Evolutionary conservation across 2,329 filamentous ascomycete genomes (phyloP), one percentile per base, ranked within the genome.

Genomic region (Clarireedia monteithiana): DNA sequence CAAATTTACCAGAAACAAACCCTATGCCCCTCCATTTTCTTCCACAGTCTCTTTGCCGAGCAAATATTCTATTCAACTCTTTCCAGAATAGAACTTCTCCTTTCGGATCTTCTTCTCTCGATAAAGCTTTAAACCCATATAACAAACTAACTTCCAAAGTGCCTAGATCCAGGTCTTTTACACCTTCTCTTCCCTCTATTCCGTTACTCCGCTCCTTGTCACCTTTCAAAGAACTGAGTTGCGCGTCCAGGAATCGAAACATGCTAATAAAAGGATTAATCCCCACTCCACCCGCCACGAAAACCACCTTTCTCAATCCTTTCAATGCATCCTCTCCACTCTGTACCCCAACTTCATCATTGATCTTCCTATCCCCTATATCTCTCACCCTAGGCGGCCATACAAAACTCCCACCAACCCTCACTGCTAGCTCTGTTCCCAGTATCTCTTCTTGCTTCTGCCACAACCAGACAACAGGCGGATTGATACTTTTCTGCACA

Each of bases 351-450:
- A 3, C 9, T 15, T 14, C 15, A n/a, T 42, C 39, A n/a, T 7
- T 14, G 0, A 42, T 10, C 15, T 7, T 42, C 39, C 39, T 14
- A 7, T 42, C 6, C 5, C 17, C n/a, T n/a, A 42, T 7, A 10
- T 15, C 0, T 62, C 62, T 24, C 12, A 42, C 34, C 1, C 75
- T 72, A 0, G 87, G 88, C 0, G 91, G 91, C 75, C 85, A 95
- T 3, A 86, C 78, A 65, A 96, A 96, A 62, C 82, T 85, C 0
- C 91, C 91, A 1, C 91, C 91, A 1, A 94, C 81, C 30, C 89
- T 80, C 30, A 95, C 83, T 1, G 72, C 72, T 14, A 95, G 71
- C 50, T 77, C 72, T 10, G 75, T 72, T 1, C 80, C 78, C 2
- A 87, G 60, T 50, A 94, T 83, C 10, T 81, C 71, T 1, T 73